phyloP scores from a whole-genome alignment of 345 rosid genomes.

The Eucalyptus lansdowneana region DNA sequence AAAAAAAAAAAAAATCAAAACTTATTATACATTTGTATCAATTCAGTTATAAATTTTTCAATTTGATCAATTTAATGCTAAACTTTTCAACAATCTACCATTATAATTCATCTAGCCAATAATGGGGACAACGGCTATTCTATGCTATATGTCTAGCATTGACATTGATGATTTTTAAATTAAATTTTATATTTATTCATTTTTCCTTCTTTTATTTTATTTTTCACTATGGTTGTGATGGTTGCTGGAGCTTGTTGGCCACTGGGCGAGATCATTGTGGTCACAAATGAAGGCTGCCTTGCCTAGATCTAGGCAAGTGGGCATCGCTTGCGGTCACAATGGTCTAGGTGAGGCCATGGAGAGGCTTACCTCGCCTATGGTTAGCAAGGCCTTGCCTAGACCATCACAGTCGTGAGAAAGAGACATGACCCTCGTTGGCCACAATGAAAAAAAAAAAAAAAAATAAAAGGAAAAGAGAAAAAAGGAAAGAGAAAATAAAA shows the following conservation, averaged over 20 bases:
- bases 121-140: too few species aligned
- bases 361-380: neutral
- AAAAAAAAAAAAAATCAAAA: too few species aligned
- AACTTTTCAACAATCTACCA: too few species aligned
- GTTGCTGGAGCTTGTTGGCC: neutral
- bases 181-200: too few species aligned
- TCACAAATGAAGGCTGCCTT: neutral
- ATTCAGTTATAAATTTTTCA: too few species aligned
- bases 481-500: neutral
- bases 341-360: neutral
- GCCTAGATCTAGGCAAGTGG: neutral
- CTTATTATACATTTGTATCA: too few species aligned
- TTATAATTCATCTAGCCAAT: too few species aligned
- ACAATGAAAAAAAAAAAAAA: neutral
- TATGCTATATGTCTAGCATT: neutral
- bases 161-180: neutral
- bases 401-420: neutral
- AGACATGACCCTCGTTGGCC: fast-evolving
- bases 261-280: fast-evolving
- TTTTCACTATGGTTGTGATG: too few species aligned
- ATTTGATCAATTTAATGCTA: neutral
- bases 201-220: too few species aligned
- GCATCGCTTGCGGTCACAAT: too few species aligned
- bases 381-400: neutral
- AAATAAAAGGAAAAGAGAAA: neutral